Evolutionary conservation across 2,329 filamentous ascomycete genomes (phyloP).

Genomic region (Exophiala spinifera): DNA sequence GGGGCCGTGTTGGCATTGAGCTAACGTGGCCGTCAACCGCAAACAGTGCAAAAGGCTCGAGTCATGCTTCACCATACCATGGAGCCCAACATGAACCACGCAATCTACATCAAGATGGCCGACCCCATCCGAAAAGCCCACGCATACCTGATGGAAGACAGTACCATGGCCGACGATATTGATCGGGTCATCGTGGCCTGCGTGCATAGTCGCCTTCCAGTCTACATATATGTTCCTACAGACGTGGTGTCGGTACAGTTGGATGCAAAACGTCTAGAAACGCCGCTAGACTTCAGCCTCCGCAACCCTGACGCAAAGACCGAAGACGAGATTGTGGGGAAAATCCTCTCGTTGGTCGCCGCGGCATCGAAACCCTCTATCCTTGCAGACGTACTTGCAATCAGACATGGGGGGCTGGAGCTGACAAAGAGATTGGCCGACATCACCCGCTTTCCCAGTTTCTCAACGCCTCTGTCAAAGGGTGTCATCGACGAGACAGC

Average conservation of each 20-base stretch:
- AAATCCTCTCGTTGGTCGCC: conserved; percentile 34
- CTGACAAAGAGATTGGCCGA: conserved; percentile 21
- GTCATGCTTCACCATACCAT: conserved; percentile 38
- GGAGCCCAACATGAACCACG: conserved; percentile 29
- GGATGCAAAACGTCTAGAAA: conserved; percentile 54
- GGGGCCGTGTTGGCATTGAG: neutral
- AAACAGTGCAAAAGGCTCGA: conserved; percentile 47
- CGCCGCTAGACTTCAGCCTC: conserved; percentile 57
- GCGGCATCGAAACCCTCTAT: conserved; percentile 18
- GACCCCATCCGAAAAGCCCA: conserved; percentile 24
- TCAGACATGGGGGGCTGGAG: conserved; percentile 16
- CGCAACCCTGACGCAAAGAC: conserved; percentile 13
- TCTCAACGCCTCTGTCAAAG: conserved; percentile 22
- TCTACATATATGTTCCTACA: conserved; percentile 29
- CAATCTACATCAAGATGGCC: conserved; percentile 26
- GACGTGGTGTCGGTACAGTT: conserved; percentile 24
- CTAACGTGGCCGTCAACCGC: conserved; percentile 26
- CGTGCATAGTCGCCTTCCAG: conserved; percentile 27
- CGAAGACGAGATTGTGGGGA: conserved; percentile 60
- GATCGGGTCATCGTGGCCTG: conserved; percentile 28
- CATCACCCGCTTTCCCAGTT: conserved; percentile 16
- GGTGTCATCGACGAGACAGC: conserved; percentile 21
- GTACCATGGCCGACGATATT: conserved; percentile 27
- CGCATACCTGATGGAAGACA: conserved; percentile 29
- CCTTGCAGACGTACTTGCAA: conserved; percentile 17